Evolutionary conservation across 2,329 filamentous ascomycete genomes (phyloP).

Genomic region (Xylaria hypoxylon): DNA sequence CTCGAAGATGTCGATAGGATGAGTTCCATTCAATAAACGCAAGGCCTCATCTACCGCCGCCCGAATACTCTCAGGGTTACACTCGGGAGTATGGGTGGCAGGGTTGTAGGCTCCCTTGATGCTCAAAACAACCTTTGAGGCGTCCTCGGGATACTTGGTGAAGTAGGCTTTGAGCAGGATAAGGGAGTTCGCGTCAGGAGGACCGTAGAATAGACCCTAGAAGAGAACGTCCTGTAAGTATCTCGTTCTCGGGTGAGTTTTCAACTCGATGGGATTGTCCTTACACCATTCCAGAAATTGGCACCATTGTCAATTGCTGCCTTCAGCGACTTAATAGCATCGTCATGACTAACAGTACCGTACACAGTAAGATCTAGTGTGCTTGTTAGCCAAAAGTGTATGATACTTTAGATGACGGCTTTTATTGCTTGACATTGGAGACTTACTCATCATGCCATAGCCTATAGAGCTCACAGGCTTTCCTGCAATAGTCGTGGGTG

Average conservation of each 20-base stretch:
- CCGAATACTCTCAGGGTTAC: slow-evolving; percentile 52
- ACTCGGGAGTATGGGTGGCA: slow-evolving; percentile 54
- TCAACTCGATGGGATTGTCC: not conserved
- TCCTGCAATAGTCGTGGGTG: not conserved
- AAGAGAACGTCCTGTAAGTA: not conserved
- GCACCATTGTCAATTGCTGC: slow-evolving; percentile 32
- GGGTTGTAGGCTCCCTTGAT: slow-evolving; percentile 60
- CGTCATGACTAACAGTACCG: not conserved
- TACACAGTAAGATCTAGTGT: not conserved
- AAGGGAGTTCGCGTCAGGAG: slow-evolving; percentile 58
- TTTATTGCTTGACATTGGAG: too few relatives aligned
- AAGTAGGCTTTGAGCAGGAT: slow-evolving; percentile 64
- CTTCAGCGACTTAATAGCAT: slow-evolving; percentile 24
- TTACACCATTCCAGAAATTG: slow-evolving; percentile 35
- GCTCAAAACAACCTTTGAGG: slow-evolving; percentile 61
- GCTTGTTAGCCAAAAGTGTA: not conserved
- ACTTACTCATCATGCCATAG: slow-evolving; percentile 15
- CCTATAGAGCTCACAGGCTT: slow-evolving; percentile 8
- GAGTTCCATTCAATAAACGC: slow-evolving; percentile 56
- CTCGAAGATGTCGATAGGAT: slow-evolving; percentile 63
- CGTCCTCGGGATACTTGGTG: slow-evolving; percentile 62
- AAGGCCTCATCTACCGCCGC: slow-evolving; percentile 60
- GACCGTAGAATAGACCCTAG: slow-evolving; percentile 54
- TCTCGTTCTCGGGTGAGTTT: not conserved
- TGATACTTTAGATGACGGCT: not conserved